Evolutionary conservation across 2,329 filamentous ascomycete species (phyloP).

Genomic region (Curvularia lunata): DNA sequence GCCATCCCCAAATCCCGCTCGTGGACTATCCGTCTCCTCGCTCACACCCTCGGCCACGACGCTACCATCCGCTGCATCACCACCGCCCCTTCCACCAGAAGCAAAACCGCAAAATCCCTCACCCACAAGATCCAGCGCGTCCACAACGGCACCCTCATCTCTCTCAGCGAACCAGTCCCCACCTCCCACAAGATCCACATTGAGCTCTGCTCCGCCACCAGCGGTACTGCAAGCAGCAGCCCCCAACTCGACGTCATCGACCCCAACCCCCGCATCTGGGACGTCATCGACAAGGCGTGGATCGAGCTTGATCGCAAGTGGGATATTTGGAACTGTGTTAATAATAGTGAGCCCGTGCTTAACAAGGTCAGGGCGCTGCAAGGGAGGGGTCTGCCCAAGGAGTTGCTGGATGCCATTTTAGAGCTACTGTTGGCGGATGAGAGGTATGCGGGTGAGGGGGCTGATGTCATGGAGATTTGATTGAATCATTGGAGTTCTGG

Average conservation of each 20-base stretch:
- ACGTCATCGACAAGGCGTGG: constrained; percentile 38
- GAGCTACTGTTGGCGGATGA: constrained; percentile 46
- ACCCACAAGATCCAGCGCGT: constrained; percentile 22
- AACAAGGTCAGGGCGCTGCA: constrained; percentile 41
- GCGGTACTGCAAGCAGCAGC: not conserved
- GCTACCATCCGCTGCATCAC: constrained; percentile 36
- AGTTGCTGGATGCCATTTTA: constrained; percentile 43
- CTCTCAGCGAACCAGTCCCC: constrained; percentile 27
- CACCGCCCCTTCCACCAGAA: constrained; percentile 31
- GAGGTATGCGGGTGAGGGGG: constrained; percentile 32
- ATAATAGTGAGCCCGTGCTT: constrained; percentile 34
- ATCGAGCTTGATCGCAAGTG: constrained; percentile 44
- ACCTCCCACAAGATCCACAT: constrained; percentile 34
- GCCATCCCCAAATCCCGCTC: constrained; percentile 38
- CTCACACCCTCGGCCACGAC: constrained; percentile 27
- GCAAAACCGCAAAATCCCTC: constrained; percentile 34
- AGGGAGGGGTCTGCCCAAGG: constrained; percentile 33
- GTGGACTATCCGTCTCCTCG: constrained; percentile 45
- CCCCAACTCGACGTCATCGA: constrained; percentile 46
- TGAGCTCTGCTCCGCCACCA: constrained; percentile 24
- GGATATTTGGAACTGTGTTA: constrained; percentile 42
- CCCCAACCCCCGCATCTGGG: constrained; percentile 36
- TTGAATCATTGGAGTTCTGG: not conserved
- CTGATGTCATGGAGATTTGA: not conserved
- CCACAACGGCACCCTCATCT: constrained; percentile 38